phyloP scores from a whole-genome alignment of 257 asterid species.

The Petunia secreta region DNA sequence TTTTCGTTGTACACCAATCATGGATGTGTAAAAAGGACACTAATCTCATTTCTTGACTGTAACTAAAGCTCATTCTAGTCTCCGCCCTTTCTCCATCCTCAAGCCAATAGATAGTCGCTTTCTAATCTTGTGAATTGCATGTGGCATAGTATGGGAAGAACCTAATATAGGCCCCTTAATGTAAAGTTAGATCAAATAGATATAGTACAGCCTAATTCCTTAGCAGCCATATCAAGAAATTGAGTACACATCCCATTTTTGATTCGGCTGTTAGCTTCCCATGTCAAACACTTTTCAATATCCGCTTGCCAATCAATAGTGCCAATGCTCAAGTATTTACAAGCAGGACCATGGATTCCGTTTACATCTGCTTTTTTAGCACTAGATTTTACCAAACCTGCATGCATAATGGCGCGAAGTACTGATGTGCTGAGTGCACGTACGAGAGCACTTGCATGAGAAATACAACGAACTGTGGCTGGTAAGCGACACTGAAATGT shows the following conservation, averaged over 20 bases:
- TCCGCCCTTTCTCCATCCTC: slow-evolving; percentile 24
- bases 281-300: slow-evolving; percentile 76
- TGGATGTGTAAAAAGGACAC: slow-evolving; percentile 25
- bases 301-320: slow-evolving; percentile 72
- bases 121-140: slow-evolving; percentile 24
- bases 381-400: slow-evolving; percentile 54
- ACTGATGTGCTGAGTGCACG: slow-evolving; percentile 97
- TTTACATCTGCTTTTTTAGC: slow-evolving; percentile 41
- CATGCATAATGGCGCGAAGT: slow-evolving; percentile 79
- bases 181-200: slow-evolving; percentile 42
- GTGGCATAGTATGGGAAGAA: slow-evolving; percentile 25
- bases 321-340: slow-evolving; percentile 55
- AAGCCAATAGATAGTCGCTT: slow-evolving; percentile 9
- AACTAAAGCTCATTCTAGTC: slow-evolving; percentile 20
- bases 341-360: slow-evolving; percentile 47
- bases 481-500: slow-evolving; percentile 85
- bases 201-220: slow-evolving; percentile 81
- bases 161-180: not conserved
- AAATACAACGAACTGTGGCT: slow-evolving; percentile 87
- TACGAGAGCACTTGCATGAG: slow-evolving; percentile 95
- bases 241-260: slow-evolving; percentile 72
- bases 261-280: slow-evolving; percentile 92
- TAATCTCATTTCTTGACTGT: slow-evolving; percentile 24
- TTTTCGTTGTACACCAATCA: not conserved
- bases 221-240: slow-evolving; percentile 79